These are phyloP conservation scores for Penicillium sp. DNA, from an alignment of 2,329 filamentous ascomycete genomes.

Conservation along the genomic window DNA sequence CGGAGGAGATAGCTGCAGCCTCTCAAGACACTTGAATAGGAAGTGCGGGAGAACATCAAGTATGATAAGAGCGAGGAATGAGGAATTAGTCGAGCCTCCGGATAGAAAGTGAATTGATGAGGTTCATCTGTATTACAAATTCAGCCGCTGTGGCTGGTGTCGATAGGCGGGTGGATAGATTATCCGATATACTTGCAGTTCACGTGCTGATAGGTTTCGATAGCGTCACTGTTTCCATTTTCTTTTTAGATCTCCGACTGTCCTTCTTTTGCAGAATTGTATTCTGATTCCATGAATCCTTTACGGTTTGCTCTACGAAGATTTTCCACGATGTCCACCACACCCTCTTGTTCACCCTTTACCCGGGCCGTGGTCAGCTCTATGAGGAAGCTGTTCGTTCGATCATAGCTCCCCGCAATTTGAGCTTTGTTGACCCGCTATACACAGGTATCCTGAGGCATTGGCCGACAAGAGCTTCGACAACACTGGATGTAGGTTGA, in stretches of 20 bases:
- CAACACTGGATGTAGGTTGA: constrained; percentile 73
- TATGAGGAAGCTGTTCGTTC: constrained; percentile 75
- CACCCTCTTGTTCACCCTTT: constrained; percentile 56
- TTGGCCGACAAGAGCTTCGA: constrained; percentile 91
- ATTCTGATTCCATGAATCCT: constrained; percentile 23
- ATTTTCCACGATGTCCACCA: constrained; percentile 34
- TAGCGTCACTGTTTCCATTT: constrained; percentile 6
- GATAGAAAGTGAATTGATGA: constrained; percentile 4
- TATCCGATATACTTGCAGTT: background rate
- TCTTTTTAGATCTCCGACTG: constrained; percentile 1
- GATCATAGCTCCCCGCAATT: constrained; percentile 9
- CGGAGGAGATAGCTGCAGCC: constrained; percentile 41
- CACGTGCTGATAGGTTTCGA: constrained; percentile 15
- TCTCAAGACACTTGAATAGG: constrained; percentile 33
- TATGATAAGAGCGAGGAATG: constrained; percentile 4
- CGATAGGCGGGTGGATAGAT: background rate
- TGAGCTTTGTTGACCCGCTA: constrained; percentile 10
- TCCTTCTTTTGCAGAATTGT: background rate
- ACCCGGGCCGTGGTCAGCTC: constrained; percentile 69
- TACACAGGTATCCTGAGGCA: constrained; percentile 76
- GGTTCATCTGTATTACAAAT: constrained; percentile 26
- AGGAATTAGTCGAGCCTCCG: background rate
- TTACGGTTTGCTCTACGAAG: constrained; percentile 19
- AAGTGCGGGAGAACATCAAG: constrained; percentile 42
- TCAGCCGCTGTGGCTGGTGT: constrained; percentile 24